Evolutionary conservation across 352 stramenopile species (phyloP).

Genomic region (Lagenidium sp.): DNA sequence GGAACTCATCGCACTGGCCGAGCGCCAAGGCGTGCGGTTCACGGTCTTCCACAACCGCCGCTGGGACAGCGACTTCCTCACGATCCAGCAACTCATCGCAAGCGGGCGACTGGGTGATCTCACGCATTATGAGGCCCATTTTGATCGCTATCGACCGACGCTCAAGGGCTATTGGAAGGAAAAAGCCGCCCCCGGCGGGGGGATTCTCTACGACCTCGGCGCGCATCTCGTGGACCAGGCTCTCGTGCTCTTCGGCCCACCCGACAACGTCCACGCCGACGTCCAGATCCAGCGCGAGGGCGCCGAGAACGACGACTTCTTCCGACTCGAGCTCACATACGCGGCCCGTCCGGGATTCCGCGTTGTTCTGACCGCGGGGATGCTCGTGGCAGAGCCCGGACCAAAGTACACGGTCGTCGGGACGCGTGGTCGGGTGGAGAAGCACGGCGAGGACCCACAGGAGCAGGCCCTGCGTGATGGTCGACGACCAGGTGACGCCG

Average conservation of each 20-base stretch:
- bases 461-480: constrained; percentile 49
- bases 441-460: constrained; percentile 60
- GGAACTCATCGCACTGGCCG: constrained; percentile 37
- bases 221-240: constrained; percentile 61
- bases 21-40: constrained; percentile 46
- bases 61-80: constrained; percentile 73
- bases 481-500: constrained; percentile 31
- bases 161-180: constrained; percentile 82
- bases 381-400: constrained; percentile 46
- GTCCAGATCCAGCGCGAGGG: constrained; percentile 71
- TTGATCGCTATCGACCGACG: constrained; percentile 50
- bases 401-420: constrained; percentile 65
- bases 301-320: constrained; percentile 63
- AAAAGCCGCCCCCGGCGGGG: constrained; percentile 36
- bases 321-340: constrained; percentile 63
- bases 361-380: constrained; percentile 55
- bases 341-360: constrained; percentile 24
- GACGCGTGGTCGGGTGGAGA: constrained; percentile 37
- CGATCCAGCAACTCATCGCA: constrained; percentile 34
- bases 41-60: constrained; percentile 74
- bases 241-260: constrained; percentile 51
- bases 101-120: constrained; percentile 39
- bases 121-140: constrained; percentile 50
- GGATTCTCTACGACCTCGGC: constrained; percentile 64
- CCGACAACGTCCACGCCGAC: constrained; percentile 33